Evolutionary conservation across 2,329 filamentous ascomycete species (phyloP).

Genomic region (Pseudohalonectria lignicola): DNA sequence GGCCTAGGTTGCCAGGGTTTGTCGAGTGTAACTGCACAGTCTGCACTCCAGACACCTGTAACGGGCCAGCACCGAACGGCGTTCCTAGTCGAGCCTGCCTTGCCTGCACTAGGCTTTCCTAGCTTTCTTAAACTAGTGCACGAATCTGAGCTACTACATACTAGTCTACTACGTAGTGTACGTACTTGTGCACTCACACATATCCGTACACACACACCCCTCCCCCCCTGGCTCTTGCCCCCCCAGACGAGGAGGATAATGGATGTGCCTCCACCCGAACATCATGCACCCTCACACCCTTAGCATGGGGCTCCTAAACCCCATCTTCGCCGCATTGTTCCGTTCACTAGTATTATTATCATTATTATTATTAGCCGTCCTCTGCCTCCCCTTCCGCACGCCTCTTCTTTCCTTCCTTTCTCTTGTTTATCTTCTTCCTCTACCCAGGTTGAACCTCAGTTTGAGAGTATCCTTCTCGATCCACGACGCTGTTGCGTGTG

Average conservation of each 20-base stretch:
- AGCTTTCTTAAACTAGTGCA: too few relatives aligned
- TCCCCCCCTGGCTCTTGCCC: constrained; percentile 3
- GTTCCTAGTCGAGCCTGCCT: too few relatives aligned
- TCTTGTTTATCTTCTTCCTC: constrained; percentile 10
- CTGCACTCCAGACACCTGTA: not conserved
- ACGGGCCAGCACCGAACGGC: not conserved
- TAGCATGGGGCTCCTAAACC: constrained; percentile 13
- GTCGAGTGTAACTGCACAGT: too few relatives aligned
- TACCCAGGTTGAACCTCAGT: constrained; percentile 13
- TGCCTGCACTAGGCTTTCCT: not conserved
- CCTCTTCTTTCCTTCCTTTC: constrained; percentile 16
- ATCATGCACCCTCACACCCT: constrained; percentile 19
- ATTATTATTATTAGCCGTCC: constrained; percentile 22
- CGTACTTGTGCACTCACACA: too few relatives aligned
- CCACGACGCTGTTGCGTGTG: constrained; percentile 18
- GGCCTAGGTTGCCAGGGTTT: too few relatives aligned
- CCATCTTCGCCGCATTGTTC: too few relatives aligned
- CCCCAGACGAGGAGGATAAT: constrained; percentile 9
- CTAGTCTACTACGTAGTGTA: too few relatives aligned
- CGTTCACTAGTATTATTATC: too few relatives aligned
- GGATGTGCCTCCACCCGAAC: constrained; percentile 20
- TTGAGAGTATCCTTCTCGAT: constrained; percentile 8
- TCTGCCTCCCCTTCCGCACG: constrained; percentile 10
- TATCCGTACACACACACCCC: not conserved
- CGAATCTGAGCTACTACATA: too few relatives aligned